These are phyloP conservation scores for Fabrea salina DNA, from an alignment of 169 alveolate genomes.

Conservation along the genomic window DNA sequence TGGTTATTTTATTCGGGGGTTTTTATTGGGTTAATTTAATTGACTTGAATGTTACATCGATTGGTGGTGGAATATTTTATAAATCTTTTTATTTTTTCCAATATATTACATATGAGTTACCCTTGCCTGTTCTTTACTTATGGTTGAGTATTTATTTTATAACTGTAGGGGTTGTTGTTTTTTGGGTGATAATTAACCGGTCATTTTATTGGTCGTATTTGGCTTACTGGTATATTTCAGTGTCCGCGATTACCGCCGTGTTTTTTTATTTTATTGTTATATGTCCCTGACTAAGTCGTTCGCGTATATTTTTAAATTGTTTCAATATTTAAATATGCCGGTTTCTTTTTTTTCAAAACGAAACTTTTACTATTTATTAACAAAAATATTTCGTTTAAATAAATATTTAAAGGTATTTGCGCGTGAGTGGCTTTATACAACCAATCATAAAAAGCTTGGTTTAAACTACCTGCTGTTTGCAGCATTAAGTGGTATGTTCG, in stretches of 20 bases:
- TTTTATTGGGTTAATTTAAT: neutral
- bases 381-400: neutral
- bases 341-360: neutral
- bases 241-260: neutral
- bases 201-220: neutral
- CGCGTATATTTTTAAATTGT: neutral
- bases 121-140: neutral
- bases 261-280: neutral
- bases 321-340: neutral
- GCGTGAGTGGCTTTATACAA: slow-evolving; percentile 37
- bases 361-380: too few species aligned
- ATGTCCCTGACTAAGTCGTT: slow-evolving; percentile 34
- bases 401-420: neutral
- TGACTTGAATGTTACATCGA: neutral
- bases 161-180: neutral
- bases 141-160: neutral
- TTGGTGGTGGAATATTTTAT: neutral
- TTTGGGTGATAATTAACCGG: neutral
- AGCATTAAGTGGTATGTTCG: slow-evolving; percentile 28
- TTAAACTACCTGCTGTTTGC: slow-evolving; percentile 33
- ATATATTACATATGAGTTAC: neutral
- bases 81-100: neutral
- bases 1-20: neutral
- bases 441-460: slow-evolving; percentile 41
- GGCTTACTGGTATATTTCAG: neutral